Evolutionary conservation across 345 rosid genomes (phyloP), one percentile per base, ranked within the genome.

Genomic region (Populus pruinosa): DNA sequence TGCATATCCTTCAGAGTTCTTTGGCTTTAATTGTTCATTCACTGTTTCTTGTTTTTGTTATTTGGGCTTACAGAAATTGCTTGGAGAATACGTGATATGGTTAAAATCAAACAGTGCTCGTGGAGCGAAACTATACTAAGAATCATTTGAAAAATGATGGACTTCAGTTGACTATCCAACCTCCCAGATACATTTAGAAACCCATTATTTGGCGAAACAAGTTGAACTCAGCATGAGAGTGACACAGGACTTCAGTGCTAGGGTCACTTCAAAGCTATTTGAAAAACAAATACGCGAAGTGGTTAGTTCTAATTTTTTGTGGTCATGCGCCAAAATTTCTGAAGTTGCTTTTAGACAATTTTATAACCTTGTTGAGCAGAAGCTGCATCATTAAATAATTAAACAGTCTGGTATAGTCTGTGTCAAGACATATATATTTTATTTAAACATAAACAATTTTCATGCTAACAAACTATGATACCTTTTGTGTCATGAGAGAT

Each of bases 61-160:
- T 77, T 70, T 82, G 83, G 70, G 49, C 70, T 29, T 73, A 75
- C 90, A 90, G 97, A 90, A 86, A 78, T 80, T 91, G 62, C 96
- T 93, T 64, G 85, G 82, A 82, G 97, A 93, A 66, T 92, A 92
- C 71, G 76, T 50, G 77, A 68, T 67, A 43, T 93, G 97, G 98
- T 85, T 96, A 69, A 86, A 89, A 74, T 86, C 97, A n/a, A 92
- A 78, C 78, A 92, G 84, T 80, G 83, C 88, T 53, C 75, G 78
- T 85, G 92, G 89, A 87, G 92, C 87, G 78, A 88, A 87, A 82
- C 76, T 72, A 35, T 92, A 87, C 78, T 71, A 78, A 84, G 92
- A 96, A 87, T 88, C 90, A 74, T 96, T 96, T 69, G 91, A 90
- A 77, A 89, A 83, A 70, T 88, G 86, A 83, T 91, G 93, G 97